These are phyloP conservation scores for Naegleria lovaniensis DNA, from an alignment of 208 protist genomes.

Conservation along the genomic window DNA sequence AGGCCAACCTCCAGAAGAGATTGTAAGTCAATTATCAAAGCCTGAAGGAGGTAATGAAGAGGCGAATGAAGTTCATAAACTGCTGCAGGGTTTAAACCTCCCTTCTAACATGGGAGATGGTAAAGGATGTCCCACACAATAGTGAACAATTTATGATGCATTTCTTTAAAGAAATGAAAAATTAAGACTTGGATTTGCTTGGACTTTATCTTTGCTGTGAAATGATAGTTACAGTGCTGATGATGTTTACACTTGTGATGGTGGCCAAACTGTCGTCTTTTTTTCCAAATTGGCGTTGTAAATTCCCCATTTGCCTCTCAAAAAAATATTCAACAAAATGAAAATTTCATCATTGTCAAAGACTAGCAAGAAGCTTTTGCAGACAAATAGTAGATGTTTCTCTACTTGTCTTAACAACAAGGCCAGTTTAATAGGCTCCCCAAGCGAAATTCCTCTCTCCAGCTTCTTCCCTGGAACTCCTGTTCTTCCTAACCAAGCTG, in stretches of 20 bases:
- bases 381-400: neutral
- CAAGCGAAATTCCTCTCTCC: neutral
- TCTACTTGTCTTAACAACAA: neutral
- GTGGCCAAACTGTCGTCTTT: too few relatives aligned
- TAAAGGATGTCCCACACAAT: neutral
- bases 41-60: neutral
- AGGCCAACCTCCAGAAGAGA: constrained; percentile 23
- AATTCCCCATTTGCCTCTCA: neutral
- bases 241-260: too few relatives aligned
- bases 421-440: neutral
- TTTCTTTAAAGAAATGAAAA: too few relatives aligned
- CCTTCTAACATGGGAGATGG: neutral
- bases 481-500: neutral
- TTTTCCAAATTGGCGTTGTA: neutral
- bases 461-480: neutral
- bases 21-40: neutral
- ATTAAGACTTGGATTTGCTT: too few relatives aligned
- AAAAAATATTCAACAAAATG: constrained; percentile 1
- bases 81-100: neutral
- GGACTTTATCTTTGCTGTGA: too few relatives aligned
- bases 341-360: neutral
- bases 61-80: neutral
- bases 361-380: neutral
- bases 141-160: neutral
- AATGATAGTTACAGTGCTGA: too few relatives aligned